These are phyloP conservation scores for Aspergillus saccharolyticus DNA, from an alignment of 495 filamentous ascomycete species.

Conservation along the genomic window DNA sequence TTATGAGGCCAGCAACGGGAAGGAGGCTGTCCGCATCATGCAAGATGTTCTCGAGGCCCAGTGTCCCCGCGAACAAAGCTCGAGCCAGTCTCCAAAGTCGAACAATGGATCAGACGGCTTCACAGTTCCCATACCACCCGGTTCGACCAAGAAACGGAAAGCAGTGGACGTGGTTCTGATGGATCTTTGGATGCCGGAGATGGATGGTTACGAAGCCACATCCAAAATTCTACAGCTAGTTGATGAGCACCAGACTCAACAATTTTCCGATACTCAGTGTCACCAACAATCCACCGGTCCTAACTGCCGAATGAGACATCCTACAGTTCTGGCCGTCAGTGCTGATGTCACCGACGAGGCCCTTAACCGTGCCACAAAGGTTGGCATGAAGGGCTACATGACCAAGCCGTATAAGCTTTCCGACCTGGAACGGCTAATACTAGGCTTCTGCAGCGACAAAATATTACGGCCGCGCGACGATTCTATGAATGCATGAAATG, in stretches of 20 bases:
- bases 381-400: slow-evolving; percentile 74
- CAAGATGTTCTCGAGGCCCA: slow-evolving; percentile 33
- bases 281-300: neutral
- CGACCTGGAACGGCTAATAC: slow-evolving; percentile 64
- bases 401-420: slow-evolving; percentile 73
- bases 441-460: slow-evolving; percentile 50
- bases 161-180: slow-evolving; percentile 67
- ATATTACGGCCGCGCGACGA: slow-evolving; percentile 2
- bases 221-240: slow-evolving; percentile 56
- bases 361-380: slow-evolving; percentile 55
- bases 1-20: slow-evolving; percentile 66
- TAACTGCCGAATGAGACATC: slow-evolving; percentile 19
- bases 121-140: slow-evolving; percentile 13
- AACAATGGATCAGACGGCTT: slow-evolving; percentile 6
- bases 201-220: slow-evolving; percentile 77
- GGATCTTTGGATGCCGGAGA: slow-evolving; percentile 84
- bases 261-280: slow-evolving; percentile 4
- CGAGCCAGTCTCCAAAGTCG: neutral
- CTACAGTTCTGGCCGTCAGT: slow-evolving; percentile 64
- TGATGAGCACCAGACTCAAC: slow-evolving; percentile 27
- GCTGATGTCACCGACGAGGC: slow-evolving; percentile 71
- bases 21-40: slow-evolving; percentile 67
- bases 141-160: slow-evolving; percentile 26
- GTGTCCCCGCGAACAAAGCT: neutral
- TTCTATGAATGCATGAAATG: slow-evolving; percentile 19